Evolutionary conservation across 192 early-diverging fungal genomes (phyloP).

Genomic region (Helicostylum pulchrum): DNA sequence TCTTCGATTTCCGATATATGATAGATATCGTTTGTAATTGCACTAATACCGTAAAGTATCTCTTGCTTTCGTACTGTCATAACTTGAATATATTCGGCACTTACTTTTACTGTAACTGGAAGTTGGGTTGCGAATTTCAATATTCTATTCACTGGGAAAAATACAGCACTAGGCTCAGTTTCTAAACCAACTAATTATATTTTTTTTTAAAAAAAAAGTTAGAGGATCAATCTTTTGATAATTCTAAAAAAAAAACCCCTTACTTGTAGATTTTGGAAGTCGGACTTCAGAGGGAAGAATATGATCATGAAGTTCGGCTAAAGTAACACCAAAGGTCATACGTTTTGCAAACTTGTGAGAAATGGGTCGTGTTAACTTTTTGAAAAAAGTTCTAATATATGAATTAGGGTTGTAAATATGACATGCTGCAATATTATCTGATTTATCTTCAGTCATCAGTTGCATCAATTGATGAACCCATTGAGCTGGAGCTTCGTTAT

Average conservation of each 20-base stretch:
- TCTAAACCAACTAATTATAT: slow-evolving; percentile 59
- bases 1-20: slow-evolving; percentile 58
- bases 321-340: slow-evolving; percentile 52
- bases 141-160: slow-evolving; percentile 68
- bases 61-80: slow-evolving; percentile 49
- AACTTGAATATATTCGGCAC: slow-evolving; percentile 80
- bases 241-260: slow-evolving; percentile 34
- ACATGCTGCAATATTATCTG: slow-evolving; percentile 50
- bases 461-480: slow-evolving; percentile 58
- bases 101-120: slow-evolving; percentile 80
- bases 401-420: slow-evolving; percentile 71
- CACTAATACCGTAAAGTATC: slow-evolving; percentile 61
- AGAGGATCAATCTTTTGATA: neutral
- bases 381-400: slow-evolving; percentile 51
- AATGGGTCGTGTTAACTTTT: slow-evolving; percentile 22
- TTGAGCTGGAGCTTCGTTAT: slow-evolving; percentile 62
- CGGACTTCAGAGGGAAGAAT: slow-evolving; percentile 58
- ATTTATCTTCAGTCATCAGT: slow-evolving; percentile 50
- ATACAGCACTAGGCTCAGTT: slow-evolving; percentile 60
- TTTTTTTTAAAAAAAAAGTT: too few relatives aligned
- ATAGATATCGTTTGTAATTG: slow-evolving; percentile 80
- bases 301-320: slow-evolving; percentile 60
- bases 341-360: slow-evolving; percentile 43
- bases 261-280: slow-evolving; percentile 59
- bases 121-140: slow-evolving; percentile 59